A percentile compares a stretch with the other conserved stretches of the same genome.
These are phyloP conservation scores for Ceratobasidium sp. DNA, from an alignment of 1,284 basidiomycete species.

Conservation along the genomic window DNA sequence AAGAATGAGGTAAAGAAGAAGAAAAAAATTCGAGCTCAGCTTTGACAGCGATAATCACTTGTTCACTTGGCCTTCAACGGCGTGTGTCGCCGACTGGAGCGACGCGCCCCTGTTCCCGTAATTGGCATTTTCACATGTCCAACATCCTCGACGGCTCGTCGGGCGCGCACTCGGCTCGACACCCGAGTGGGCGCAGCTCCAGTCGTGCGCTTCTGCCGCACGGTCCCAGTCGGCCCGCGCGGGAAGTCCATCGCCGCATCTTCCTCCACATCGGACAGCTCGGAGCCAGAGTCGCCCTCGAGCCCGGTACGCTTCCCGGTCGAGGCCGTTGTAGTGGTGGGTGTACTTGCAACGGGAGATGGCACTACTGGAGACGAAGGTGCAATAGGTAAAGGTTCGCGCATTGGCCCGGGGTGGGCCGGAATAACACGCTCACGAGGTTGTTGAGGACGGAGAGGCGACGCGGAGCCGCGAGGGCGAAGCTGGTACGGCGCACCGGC, in stretches of 20 bases:
- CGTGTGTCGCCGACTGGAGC: constrained; percentile 29
- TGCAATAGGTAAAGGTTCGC: constrained; percentile 16
- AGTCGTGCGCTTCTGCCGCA: constrained; percentile 20
- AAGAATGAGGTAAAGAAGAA: neutral
- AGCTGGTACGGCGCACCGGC: constrained; percentile 16
- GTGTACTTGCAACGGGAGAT: constrained; percentile 6
- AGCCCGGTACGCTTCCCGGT: neutral
- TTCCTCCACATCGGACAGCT: constrained; percentile 21
- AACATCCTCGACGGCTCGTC: constrained; percentile 9
- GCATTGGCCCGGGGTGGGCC: constrained; percentile 33
- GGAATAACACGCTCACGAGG: constrained; percentile 34
- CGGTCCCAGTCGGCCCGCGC: constrained; percentile 29
- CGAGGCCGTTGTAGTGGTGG: constrained; percentile 12
- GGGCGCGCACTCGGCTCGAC: constrained; percentile 32
- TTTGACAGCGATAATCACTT: neutral
- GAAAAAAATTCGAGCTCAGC: constrained; percentile 21
- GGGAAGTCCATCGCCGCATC: neutral
- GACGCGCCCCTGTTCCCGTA: constrained; percentile 18
- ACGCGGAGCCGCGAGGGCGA: neutral
- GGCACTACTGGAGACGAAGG: constrained; percentile 37
- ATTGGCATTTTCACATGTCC: constrained; percentile 37
- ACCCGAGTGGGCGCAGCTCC: constrained; percentile 12
- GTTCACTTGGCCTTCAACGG: constrained; percentile 22
- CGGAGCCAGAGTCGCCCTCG: constrained; percentile 19
- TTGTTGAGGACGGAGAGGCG: constrained; percentile 24